Base-by-base conservation (phyloP, 441 rosid genomes). In the Gossypium davidsonii region DNA sequence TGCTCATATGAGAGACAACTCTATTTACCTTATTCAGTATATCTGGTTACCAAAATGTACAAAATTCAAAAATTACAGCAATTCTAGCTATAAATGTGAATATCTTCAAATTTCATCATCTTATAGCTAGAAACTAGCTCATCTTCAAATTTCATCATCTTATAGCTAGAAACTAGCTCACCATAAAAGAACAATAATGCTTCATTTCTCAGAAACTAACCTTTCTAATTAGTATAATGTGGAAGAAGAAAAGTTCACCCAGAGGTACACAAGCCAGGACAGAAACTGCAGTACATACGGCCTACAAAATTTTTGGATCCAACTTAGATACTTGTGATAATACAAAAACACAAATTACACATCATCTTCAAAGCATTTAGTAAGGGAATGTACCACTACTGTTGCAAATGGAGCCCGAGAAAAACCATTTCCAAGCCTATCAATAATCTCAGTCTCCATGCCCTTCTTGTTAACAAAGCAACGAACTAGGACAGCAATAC, bases 371-470 rank as follows among this genome's bases (percentile, higher is more conserved):
- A 4, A 39, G 55, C 37, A 67, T 58, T 15, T 46, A 49, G 23
- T 21, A 4, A 15, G 65, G 77, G 26, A 39, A 82, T 74, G 63
- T 88, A 90, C 92, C 85, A 90, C 92, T 69, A 90, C 89, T 17
- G 88, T 80, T 6, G 92, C 90, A 60, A 90, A 90, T 57, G 92
- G 90, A 17, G 90, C 85, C 39, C 87, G 88, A 46, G 94, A 88
- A 78, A 90, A 88, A 46, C 94, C 89, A 77, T 88, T 86, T 79
- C 92, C 94, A 76, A 90, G 94, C 75, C 90, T 90, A 74, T 90
- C 88, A 73, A 86, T 78, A 69, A 90, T 90, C 78, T 86, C 87
- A 31, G 87, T 74, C 78, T 85, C 87, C 92, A 90, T 88, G 76
- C 74, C 80, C 77, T 79, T 81, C 84, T 85, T 88, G 56, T 83